Evolutionary conservation across 495 filamentous ascomycete species (phyloP).

Genomic region (Penicillium robsamsonii): DNA sequence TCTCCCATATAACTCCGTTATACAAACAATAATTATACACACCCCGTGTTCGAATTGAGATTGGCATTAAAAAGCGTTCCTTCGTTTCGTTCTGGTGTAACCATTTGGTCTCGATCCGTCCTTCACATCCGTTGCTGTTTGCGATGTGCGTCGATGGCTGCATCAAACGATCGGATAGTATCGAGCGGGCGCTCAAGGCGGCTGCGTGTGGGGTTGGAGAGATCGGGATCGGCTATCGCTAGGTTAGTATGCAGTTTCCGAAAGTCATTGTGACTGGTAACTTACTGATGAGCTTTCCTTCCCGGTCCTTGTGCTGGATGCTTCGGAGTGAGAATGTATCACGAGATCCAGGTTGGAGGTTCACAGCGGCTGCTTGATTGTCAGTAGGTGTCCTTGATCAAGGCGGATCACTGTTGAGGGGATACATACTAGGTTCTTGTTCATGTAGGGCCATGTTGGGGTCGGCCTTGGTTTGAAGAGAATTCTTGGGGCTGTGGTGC

Average conservation of each 20-base stretch:
- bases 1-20: not conserved
- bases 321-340: conserved; percentile 62
- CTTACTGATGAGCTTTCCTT: conserved; percentile 81
- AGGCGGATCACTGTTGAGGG: not conserved
- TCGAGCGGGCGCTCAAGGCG: conserved; percentile 89
- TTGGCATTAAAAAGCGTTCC: conserved; percentile 12
- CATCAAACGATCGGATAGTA: conserved; percentile 89
- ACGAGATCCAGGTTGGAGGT: conserved; percentile 14
- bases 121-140: conserved; percentile 28
- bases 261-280: not conserved
- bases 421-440: conserved; percentile 74
- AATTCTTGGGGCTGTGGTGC: conserved; percentile 51
- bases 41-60: conserved; percentile 9
- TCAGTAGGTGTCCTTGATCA: conserved; percentile 8
- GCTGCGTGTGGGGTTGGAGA: conserved; percentile 67
- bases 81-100: conserved; percentile 11
- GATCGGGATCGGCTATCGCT: conserved; percentile 38
- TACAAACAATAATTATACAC: conserved; percentile 11
- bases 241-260: conserved; percentile 33
- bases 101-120: not conserved
- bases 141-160: conserved; percentile 68
- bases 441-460: conserved; percentile 85
- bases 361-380: conserved; percentile 17
- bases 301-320: conserved; percentile 74
- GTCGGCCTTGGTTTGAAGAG: conserved; percentile 72